These are phyloP conservation scores for Trichoderma gracile DNA, from an alignment of 2,329 filamentous ascomycete species.

Conservation along the genomic window DNA sequence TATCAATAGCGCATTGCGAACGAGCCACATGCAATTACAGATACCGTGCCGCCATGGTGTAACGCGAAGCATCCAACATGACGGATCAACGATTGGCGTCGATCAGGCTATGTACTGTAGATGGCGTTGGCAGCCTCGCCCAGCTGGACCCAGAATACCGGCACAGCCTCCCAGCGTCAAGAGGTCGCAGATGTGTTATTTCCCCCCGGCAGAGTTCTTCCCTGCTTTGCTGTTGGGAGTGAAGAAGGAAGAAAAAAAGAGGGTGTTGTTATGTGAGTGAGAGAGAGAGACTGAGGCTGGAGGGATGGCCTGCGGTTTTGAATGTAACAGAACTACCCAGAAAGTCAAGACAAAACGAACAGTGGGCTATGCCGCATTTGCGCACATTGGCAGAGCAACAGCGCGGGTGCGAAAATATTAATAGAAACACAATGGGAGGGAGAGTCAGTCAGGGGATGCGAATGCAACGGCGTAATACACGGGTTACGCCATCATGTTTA, in stretches of 20 bases:
- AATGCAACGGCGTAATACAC: too few species aligned
- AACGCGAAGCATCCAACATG: constrained; percentile 4
- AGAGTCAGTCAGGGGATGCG: background rate
- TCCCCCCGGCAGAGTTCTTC: background rate
- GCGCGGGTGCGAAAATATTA: constrained; percentile 13
- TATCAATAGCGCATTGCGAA: constrained; percentile 7
- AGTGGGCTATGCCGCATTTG: constrained; percentile 13
- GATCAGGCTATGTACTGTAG: background rate
- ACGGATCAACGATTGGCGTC: background rate
- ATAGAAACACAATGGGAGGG: constrained; percentile 15
- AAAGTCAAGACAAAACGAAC: background rate
- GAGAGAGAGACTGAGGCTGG: background rate
- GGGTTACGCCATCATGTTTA: too few species aligned
- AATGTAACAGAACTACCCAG: background rate
- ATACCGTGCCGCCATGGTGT: constrained; percentile 5
- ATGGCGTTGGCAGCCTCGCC: constrained; percentile 6
- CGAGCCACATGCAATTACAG: constrained; percentile 13
- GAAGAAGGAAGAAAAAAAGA: background rate
- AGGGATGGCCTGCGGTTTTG: constrained; percentile 12
- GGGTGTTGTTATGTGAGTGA: background rate
- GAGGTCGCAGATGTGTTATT: background rate
- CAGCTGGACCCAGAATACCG: too few species aligned
- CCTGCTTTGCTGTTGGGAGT: background rate
- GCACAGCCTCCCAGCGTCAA: too few species aligned
- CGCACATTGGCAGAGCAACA: constrained; percentile 23